Evolutionary conservation across 345 rosid genomes (phyloP).

Genomic region (Fremontodendron californicum): DNA sequence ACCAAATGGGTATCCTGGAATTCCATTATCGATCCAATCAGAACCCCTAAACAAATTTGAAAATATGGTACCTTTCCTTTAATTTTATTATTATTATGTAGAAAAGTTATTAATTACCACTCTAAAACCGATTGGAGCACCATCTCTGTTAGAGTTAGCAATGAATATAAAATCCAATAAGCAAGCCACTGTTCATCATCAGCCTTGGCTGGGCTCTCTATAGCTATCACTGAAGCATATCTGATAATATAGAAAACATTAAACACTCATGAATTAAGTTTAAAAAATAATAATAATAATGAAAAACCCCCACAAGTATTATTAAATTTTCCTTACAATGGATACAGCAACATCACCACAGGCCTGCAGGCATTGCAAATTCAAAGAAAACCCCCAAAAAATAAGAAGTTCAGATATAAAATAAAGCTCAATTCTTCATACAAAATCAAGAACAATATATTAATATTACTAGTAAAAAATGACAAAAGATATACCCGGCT

Average conservation of each 20-base stretch:
- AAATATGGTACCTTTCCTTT: background rate
- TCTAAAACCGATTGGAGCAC: conserved; percentile 57
- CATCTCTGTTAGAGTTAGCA: conserved; percentile 71
- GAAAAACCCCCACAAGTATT: background rate
- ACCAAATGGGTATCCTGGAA: conserved; percentile 79
- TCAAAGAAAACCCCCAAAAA: background rate
- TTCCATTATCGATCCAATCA: background rate
- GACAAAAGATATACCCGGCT: conserved; percentile 42
- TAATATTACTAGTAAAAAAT: background rate
- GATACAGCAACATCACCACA: conserved; percentile 77
- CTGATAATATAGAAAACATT: conserved; percentile 17
- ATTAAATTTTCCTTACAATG: conserved; percentile 44
- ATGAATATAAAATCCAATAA: too few species aligned
- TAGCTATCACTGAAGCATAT: conserved; percentile 69
- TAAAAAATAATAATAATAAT: background rate
- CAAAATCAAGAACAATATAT: background rate
- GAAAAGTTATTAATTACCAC: conserved; percentile 46
- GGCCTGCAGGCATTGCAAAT: background rate
- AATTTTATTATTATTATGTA: too few species aligned
- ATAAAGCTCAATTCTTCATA: background rate
- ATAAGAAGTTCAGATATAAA: too few species aligned
- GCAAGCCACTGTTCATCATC: too few species aligned
- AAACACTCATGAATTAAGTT: background rate
- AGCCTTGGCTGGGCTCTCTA: conserved; percentile 56
- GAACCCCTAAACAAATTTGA: background rate